A percentile compares a stretch with the other conserved stretches of the same genome.
Conservation (phyloP, 1,284 basidiomycete species). For the Rhodofomes roseus region DNA sequence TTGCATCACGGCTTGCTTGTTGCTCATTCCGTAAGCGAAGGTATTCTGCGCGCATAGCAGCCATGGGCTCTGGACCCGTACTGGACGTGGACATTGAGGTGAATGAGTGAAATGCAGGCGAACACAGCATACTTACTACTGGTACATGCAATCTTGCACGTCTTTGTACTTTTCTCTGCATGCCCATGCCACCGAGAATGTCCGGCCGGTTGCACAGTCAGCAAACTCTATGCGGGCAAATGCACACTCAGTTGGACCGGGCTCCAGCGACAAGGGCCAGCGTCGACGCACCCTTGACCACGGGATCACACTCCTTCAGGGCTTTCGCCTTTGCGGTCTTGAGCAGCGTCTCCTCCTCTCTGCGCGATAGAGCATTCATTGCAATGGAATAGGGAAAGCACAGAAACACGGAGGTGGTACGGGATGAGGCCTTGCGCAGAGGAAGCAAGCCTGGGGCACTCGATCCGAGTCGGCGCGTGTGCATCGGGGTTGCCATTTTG, state of each 20-base stretch:
- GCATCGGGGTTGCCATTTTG: not conserved
- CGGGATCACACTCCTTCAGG: conserved; percentile 70
- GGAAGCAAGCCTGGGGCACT: not conserved
- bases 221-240: conserved; percentile 64
- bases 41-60: conserved; percentile 67
- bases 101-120: not conserved
- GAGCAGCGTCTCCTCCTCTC: conserved; percentile 83
- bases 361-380: conserved; percentile 84
- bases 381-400: conserved; percentile 5
- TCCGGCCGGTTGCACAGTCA: conserved; percentile 76
- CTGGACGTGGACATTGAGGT: conserved; percentile 31
- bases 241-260: not conserved
- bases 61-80: conserved; percentile 72
- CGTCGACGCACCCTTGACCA: conserved; percentile 65
- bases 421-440: no score
- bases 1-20: conserved; percentile 8
- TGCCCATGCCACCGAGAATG: conserved; percentile 80
- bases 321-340: conserved; percentile 82
- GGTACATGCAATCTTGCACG: conserved; percentile 78
- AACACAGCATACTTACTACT: conserved; percentile 57
- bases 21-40: conserved; percentile 55
- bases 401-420: not conserved
- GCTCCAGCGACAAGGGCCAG: not conserved
- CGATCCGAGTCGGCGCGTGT: not conserved
- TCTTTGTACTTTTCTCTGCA: conserved; percentile 69